phyloP scores from a whole-genome alignment of 2,329 filamentous ascomycete species.

The Metarhizium humberi region DNA sequence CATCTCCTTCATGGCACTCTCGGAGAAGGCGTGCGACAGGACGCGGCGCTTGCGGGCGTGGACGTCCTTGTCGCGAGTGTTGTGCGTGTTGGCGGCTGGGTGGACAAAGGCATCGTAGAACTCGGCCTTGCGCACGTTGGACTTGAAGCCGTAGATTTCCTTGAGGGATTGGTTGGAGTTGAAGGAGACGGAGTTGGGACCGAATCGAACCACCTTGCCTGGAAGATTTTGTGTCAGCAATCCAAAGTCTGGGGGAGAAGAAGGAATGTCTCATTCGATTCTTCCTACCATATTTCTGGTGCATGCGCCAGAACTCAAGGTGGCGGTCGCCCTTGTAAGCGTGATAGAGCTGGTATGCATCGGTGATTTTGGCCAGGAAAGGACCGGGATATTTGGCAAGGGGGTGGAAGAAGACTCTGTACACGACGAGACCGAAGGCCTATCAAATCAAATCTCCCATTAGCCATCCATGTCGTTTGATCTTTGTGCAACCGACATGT shows the following conservation, averaged over 20 bases:
- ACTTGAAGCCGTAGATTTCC: slow-evolving; percentile 55
- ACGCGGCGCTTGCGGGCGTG: slow-evolving; percentile 65
- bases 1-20: slow-evolving; percentile 56
- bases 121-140: slow-evolving; percentile 57
- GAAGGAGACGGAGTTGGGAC: slow-evolving; percentile 68
- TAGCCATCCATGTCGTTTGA: background rate
- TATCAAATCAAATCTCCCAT: slow-evolving; percentile 11
- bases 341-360: slow-evolving; percentile 60
- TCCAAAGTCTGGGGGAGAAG: background rate
- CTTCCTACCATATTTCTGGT: slow-evolving; percentile 56
- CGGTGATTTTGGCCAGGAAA: slow-evolving; percentile 52
- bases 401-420: slow-evolving; percentile 55
- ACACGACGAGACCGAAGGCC: slow-evolving; percentile 35
- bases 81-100: slow-evolving; percentile 64
- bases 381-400: slow-evolving; percentile 57
- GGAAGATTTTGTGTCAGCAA: background rate
- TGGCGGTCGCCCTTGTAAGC: slow-evolving; percentile 68
- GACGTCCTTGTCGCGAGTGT: slow-evolving; percentile 56
- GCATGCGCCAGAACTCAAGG: slow-evolving; percentile 60
- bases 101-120: slow-evolving; percentile 69
- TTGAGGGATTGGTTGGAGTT: slow-evolving; percentile 62
- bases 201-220: slow-evolving; percentile 65
- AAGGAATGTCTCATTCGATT: no score
- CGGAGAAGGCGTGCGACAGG: slow-evolving; percentile 62
- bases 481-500: background rate